These are phyloP conservation scores for Aureococcus anophagefferens DNA, from an alignment of 108 stramenopile genomes.

Conservation along the genomic window DNA sequence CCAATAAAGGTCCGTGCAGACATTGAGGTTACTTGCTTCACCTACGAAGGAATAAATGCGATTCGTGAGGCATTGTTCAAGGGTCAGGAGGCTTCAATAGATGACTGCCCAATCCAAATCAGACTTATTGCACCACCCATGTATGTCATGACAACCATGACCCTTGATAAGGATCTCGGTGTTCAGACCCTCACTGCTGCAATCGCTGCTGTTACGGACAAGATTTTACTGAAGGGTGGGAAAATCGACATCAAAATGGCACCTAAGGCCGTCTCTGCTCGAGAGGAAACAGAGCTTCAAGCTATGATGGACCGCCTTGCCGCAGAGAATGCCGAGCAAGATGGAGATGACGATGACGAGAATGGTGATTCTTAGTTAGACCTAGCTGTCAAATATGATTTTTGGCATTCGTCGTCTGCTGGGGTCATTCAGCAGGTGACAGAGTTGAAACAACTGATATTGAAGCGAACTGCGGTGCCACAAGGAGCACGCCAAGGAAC, in stretches of 20 bases:
- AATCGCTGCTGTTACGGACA: slow-evolving; percentile 73
- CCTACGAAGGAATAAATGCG: slow-evolving; percentile 96
- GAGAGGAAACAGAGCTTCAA: slow-evolving; percentile 93
- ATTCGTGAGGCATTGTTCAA: slow-evolving; percentile 88
- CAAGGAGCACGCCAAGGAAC: too few relatives aligned
- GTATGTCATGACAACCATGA: slow-evolving; percentile 86
- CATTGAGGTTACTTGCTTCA: slow-evolving; percentile 96
- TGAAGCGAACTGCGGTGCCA: too few relatives aligned
- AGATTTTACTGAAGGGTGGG: slow-evolving; percentile 77
- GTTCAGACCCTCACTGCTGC: slow-evolving; percentile 75
- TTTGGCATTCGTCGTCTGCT: too few relatives aligned
- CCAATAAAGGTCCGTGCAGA: slow-evolving; percentile 97
- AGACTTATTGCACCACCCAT: slow-evolving; percentile 93
- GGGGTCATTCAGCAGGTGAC: too few relatives aligned
- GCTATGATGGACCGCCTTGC: slow-evolving; percentile 93
- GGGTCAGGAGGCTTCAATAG: slow-evolving; percentile 74
- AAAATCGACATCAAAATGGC: slow-evolving; percentile 96
- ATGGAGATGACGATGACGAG: slow-evolving; percentile 89
- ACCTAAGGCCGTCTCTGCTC: slow-evolving; percentile 91
- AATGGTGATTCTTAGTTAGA: too few relatives aligned
- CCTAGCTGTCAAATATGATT: too few relatives aligned
- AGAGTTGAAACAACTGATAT: too few relatives aligned
- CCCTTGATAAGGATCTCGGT: slow-evolving; percentile 87
- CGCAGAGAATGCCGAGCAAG: slow-evolving; percentile 89
- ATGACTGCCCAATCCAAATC: slow-evolving; percentile 75